Base-by-base conservation (phyloP, 192 early-diverging fungal genomes). In the Cladochytrium replicatum region DNA sequence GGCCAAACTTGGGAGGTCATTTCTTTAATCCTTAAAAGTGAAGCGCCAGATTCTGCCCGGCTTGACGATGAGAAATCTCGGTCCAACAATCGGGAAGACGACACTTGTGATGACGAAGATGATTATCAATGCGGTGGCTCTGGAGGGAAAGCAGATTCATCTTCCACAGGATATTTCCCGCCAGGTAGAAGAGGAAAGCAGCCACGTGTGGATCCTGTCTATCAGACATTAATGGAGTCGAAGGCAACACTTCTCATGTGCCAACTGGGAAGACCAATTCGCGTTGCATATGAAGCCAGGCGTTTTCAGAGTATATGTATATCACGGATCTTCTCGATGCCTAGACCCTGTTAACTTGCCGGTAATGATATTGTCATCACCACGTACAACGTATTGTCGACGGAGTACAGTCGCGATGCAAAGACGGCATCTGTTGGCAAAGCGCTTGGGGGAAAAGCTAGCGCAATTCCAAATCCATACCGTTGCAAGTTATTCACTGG, bases 181-280 rank as follows among this genome's bases (percentile, higher is more conserved):
- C n/a, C n/a, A n/a, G n/a, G n/a, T n/a, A n/a, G n/a, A n/a, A n/a
- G n/a, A n/a, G n/a, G n/a, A n/a, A n/a, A n/a, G n/a, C n/a, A n/a
- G n/a, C n/a, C n/a, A n/a, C n/a, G n/a, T n/a, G n/a, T n/a, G n/a
- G n/a, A n/a, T n/a, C n/a, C n/a, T n/a, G n/a, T n/a, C n/a, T n/a
- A n/a, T n/a, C n/a, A n/a, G n/a, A n/a, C n/a, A n/a, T n/a, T n/a
- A n/a, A n/a, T 59, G 11, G 54, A 54, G 4, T 64, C 64, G 4
- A 52, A 52, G 7, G 66, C 74, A 13, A 87, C 84, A 6, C 60
- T 87, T 29, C 78, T 87, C 34, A 60, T 87, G 6, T 84, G 80
- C 32, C 85, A 83, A 87, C 57, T 87, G 85, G 85, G 81, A 82
- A 55, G 76, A 82, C 29, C 83, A 87, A 58, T 56, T 85, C 19